A percentile compares a stretch with the other conserved stretches of the same genome.
phyloP scores from a whole-genome alignment of 257 asterid species.

The Rhazya stricta region DNA sequence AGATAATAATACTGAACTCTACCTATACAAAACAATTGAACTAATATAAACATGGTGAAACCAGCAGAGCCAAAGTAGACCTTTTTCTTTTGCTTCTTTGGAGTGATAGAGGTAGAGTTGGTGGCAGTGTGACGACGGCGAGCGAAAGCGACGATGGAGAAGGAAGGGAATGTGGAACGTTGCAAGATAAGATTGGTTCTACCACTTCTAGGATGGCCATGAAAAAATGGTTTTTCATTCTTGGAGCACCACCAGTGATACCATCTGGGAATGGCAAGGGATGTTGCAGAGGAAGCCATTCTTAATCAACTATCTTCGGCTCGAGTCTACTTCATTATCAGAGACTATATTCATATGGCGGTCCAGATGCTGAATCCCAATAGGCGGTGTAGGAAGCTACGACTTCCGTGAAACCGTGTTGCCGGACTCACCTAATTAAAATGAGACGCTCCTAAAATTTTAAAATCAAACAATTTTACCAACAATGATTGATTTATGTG shows the following conservation, averaged over 20 bases:
- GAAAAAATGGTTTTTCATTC: conserved; percentile 21
- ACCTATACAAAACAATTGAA: background rate
- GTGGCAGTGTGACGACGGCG: conserved; percentile 47
- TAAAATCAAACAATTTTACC: too few relatives aligned
- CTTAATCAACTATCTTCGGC: background rate
- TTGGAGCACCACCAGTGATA: conserved; percentile 22
- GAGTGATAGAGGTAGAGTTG: conserved; percentile 27
- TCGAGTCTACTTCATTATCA: background rate
- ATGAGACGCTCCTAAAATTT: too few relatives aligned
- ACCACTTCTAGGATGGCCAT: conserved; percentile 20
- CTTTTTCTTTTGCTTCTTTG: conserved; percentile 43
- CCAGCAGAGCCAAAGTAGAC: background rate
- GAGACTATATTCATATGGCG: background rate
- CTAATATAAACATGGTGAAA: background rate
- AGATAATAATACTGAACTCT: background rate
- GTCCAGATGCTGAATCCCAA: background rate
- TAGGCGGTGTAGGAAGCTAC: background rate
- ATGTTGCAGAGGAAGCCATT: conserved; percentile 46
- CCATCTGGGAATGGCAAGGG: conserved; percentile 33
- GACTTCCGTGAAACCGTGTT: background rate
- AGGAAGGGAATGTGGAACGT: conserved; percentile 26
- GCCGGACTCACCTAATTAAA: too few relatives aligned
- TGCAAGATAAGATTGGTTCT: conserved; percentile 22
- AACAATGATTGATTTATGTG: too few relatives aligned
- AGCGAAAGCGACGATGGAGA: conserved; percentile 43